A percentile compares a stretch with the other conserved stretches of the same genome.
These are phyloP conservation scores for Turnera subulata DNA, from an alignment of 345 rosid species.

Conservation along the genomic window DNA sequence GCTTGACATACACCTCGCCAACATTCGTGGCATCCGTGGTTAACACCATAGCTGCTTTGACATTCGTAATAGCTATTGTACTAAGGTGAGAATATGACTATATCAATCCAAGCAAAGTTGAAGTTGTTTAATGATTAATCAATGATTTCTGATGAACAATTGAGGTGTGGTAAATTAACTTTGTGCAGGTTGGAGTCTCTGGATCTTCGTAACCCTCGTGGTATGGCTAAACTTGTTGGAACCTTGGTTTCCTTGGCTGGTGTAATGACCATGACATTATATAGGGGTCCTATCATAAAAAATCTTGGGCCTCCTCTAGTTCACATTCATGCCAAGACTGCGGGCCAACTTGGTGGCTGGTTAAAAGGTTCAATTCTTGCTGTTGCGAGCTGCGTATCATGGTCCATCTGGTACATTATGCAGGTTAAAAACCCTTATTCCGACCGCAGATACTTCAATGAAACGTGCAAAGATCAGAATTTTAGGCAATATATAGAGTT, in stretches of 20 bases:
- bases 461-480: too few species aligned
- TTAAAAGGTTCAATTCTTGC: conserved; percentile 56
- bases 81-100: conserved; percentile 19
- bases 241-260: conserved; percentile 48
- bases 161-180: not conserved
- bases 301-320: conserved; percentile 37
- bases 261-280: conserved; percentile 50
- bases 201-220: conserved; percentile 45
- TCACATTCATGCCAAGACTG: conserved; percentile 25
- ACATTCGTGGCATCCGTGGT: conserved; percentile 30
- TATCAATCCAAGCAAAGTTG: too few species aligned
- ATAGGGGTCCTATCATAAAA: conserved; percentile 47
- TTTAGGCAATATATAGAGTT: too few species aligned
- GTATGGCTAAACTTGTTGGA: conserved; percentile 53
- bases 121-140: too few species aligned
- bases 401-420: conserved; percentile 65
- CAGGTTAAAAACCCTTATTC: conserved; percentile 39
- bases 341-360: conserved; percentile 44
- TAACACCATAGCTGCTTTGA: conserved; percentile 25
- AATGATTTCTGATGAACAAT: too few species aligned
- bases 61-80: conserved; percentile 25
- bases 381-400: conserved; percentile 53
- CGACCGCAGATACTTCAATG: too few species aligned
- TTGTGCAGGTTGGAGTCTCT: conserved; percentile 46
- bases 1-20: conserved; percentile 32